phyloP scores from a whole-genome alignment of 495 filamentous ascomycete genomes.

The Bathelium albidoporum region DNA sequence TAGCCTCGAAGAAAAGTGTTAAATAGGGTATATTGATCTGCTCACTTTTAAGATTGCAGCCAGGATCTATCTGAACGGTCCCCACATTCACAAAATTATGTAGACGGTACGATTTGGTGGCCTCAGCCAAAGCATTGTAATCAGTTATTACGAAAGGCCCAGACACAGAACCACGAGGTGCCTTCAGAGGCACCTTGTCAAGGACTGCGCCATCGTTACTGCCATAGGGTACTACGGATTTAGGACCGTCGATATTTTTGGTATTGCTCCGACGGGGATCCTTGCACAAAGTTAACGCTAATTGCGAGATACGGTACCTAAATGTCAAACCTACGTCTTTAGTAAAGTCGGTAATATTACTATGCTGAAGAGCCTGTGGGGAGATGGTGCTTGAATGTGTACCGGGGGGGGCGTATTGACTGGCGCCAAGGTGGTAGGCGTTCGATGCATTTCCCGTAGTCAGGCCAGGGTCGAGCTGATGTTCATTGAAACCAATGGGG shows the following conservation, averaged over 20 bases:
- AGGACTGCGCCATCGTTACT: background rate
- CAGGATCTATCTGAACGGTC: background rate
- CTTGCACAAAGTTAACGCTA: background rate
- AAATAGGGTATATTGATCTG: background rate
- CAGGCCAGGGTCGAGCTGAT: background rate
- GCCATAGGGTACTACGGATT: background rate
- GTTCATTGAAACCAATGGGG: background rate
- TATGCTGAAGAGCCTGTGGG: conserved; percentile 27
- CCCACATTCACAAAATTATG: conserved; percentile 35
- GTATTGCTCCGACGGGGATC: background rate
- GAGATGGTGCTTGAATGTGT: conserved; percentile 22
- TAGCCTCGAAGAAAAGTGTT: conserved; percentile 11
- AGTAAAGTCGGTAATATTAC: background rate
- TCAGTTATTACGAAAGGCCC: conserved; percentile 32
- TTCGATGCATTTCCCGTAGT: background rate
- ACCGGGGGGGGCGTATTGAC: background rate
- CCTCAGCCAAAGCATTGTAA: conserved; percentile 28
- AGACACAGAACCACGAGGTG: conserved; percentile 26
- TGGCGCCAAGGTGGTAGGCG: background rate
- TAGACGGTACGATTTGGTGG: conserved; percentile 33
- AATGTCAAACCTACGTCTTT: background rate
- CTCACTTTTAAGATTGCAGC: conserved; percentile 1
- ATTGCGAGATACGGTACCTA: background rate
- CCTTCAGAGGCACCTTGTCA: background rate
- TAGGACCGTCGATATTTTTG: background rate